These are phyloP conservation scores for Mycena crocata DNA, from an alignment of 768 basidiomycete genomes.

Conservation along the genomic window DNA sequence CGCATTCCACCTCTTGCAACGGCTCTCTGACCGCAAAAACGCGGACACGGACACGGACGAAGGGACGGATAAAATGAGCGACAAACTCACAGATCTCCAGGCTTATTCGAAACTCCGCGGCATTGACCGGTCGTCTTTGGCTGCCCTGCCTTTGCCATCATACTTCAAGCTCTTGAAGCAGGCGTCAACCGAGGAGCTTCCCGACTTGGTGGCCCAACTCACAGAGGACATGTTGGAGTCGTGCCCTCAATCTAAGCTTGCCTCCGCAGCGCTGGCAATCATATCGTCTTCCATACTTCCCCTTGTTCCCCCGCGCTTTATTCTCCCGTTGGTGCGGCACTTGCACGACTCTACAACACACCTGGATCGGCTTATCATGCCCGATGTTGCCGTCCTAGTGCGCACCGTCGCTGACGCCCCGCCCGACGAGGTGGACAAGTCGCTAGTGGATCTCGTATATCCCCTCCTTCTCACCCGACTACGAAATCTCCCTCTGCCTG, in stretches of 20 bases:
- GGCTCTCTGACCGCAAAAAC: conserved; percentile 2
- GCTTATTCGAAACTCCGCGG: conserved; percentile 28
- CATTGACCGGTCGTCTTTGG: conserved; percentile 21
- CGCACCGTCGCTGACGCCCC: conserved; percentile 34
- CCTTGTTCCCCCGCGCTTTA: conserved; percentile 18
- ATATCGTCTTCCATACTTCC: conserved; percentile 28
- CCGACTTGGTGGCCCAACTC: conserved; percentile 33
- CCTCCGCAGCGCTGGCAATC: conserved; percentile 20
- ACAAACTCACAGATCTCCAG: conserved; percentile 5
- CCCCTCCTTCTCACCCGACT: conserved; percentile 46
- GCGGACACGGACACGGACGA: background rate
- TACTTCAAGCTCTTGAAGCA: conserved; percentile 20
- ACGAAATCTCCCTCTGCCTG: conserved; percentile 37
- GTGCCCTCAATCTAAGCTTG: conserved; percentile 8
- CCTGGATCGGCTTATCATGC: conserved; percentile 18
- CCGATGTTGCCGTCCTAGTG: conserved; percentile 24
- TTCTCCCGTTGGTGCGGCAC: conserved; percentile 34
- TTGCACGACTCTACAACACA: conserved; percentile 23
- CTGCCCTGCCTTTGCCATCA: conserved; percentile 15
- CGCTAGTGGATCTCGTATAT: conserved; percentile 42
- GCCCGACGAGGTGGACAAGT: conserved; percentile 32
- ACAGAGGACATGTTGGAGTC: conserved; percentile 39
- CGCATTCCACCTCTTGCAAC: conserved; percentile 2
- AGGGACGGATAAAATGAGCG: conserved; percentile 19
- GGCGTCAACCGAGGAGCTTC: conserved; percentile 31